Conservation (phyloP, 2,329 filamentous ascomycete genomes). For the Aspergillus ustus region DNA sequence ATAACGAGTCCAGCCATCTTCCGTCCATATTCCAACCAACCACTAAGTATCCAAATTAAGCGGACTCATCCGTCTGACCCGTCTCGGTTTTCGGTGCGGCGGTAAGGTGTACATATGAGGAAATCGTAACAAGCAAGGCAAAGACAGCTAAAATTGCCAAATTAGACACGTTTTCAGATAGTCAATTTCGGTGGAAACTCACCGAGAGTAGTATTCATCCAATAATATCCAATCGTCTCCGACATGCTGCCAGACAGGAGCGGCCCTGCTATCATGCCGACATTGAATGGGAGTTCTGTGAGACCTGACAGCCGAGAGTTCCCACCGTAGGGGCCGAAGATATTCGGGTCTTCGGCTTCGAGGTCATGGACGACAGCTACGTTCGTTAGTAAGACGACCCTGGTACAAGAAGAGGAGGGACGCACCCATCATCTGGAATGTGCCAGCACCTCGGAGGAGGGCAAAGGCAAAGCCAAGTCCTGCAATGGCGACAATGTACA, state of each 20-base stretch:
- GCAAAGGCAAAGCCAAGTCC: slow-evolving; percentile 25
- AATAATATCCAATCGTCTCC: slow-evolving; percentile 26
- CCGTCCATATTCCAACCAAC: background rate
- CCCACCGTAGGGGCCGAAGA: slow-evolving; percentile 34
- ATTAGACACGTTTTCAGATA: background rate
- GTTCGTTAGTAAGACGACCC: background rate
- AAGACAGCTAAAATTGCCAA: background rate
- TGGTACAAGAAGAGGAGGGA: background rate
- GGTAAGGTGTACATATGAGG: background rate
- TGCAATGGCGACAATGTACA: slow-evolving; percentile 27
- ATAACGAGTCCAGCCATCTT: background rate
- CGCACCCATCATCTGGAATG: slow-evolving; percentile 34
- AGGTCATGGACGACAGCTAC: slow-evolving; percentile 26
- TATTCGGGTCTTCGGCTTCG: slow-evolving; percentile 23
- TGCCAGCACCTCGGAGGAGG: slow-evolving; percentile 31
- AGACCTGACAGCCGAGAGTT: slow-evolving; percentile 30
- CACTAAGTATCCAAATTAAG: no score
- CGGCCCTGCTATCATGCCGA: slow-evolving; percentile 32
- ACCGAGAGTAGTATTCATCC: slow-evolving; percentile 25
- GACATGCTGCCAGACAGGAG: slow-evolving; percentile 26
- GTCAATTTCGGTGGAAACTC: background rate
- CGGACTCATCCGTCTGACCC: background rate
- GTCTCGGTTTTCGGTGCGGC: background rate
- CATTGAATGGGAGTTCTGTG: slow-evolving; percentile 26
- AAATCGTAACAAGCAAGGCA: background rate